These are phyloP conservation scores for Macrolepiota albuminosa DNA, from an alignment of 768 basidiomycete species.

Conservation along the genomic window DNA sequence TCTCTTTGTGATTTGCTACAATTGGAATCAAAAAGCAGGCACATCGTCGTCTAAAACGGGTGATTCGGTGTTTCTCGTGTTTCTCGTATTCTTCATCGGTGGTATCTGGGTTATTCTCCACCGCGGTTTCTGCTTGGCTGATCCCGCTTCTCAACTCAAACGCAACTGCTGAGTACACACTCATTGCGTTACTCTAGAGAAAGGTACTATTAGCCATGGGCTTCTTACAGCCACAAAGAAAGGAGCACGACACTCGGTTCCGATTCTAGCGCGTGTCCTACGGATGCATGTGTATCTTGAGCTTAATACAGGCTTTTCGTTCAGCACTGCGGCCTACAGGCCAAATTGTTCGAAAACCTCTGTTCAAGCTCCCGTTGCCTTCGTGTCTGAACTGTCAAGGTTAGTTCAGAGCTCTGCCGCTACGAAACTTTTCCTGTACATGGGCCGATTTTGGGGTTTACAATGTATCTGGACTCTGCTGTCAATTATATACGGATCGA, in stretches of 20 bases:
- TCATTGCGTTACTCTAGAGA: no score
- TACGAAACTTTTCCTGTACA: neutral
- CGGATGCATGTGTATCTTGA: neutral
- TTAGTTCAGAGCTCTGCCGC: neutral
- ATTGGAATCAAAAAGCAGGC: neutral
- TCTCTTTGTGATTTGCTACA: neutral
- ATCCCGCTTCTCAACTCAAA: neutral
- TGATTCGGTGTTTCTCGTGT: neutral
- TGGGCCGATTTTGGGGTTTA: neutral
- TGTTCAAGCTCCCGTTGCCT: neutral
- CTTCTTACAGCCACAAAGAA: no score
- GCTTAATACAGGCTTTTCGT: neutral
- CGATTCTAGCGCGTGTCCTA: neutral
- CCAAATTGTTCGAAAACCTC: neutral
- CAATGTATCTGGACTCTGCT: neutral
- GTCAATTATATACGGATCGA: neutral
- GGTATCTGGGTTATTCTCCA: no score
- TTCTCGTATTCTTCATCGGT: no score
- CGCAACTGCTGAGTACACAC: neutral
- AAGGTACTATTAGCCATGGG: neutral
- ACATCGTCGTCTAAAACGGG: neutral
- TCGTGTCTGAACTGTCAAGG: constrained; percentile 1
- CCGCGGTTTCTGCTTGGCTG: neutral
- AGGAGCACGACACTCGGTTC: neutral
- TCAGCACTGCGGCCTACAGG: neutral